These are phyloP conservation scores for Cenchrus fungigraminus DNA, from an alignment of 176 grass and related monocot genomes.

Conservation along the genomic window DNA sequence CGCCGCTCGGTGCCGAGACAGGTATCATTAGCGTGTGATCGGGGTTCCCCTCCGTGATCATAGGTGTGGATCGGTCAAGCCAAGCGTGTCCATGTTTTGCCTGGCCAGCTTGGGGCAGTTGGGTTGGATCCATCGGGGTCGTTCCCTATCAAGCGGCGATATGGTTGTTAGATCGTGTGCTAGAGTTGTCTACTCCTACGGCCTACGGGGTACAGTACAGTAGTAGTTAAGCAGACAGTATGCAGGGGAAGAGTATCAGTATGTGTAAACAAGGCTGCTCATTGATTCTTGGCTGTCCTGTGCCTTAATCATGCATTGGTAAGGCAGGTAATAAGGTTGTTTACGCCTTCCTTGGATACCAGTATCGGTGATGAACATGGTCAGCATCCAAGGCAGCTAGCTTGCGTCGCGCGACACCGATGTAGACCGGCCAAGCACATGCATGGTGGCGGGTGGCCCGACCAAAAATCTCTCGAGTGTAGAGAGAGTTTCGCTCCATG, in stretches of 20 bases:
- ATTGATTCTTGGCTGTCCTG: not conserved
- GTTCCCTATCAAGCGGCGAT: not conserved
- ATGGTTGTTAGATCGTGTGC: slow-evolving; percentile 29
- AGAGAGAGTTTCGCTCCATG: not conserved
- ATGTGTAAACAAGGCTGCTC: not conserved
- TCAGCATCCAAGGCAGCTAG: not conserved
- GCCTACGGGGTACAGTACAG: not conserved
- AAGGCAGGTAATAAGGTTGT: not conserved
- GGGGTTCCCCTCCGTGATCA: slow-evolving; percentile 7
- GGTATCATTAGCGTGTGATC: slow-evolving; percentile 18
- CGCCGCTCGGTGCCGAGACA: not conserved
- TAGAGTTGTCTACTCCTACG: not conserved
- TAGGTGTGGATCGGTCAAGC: slow-evolving; percentile 3
- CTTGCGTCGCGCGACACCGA: not conserved
- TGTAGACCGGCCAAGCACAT: not conserved
- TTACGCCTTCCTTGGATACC: slow-evolving; percentile 25
- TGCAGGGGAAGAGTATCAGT: not conserved
- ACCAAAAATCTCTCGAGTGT: not conserved
- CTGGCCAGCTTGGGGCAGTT: slow-evolving; percentile 2
- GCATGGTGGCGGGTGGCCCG: not conserved
- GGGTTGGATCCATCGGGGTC: not conserved
- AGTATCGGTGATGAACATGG: not conserved
- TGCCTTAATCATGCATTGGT: too few relatives aligned
- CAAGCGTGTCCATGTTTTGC: not conserved
- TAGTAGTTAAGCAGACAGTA: not conserved